A percentile compares a stretch with the other conserved stretches of the same genome.
Conservation (phyloP, 768 basidiomycete genomes). For the Suillus cothurnatus region DNA sequence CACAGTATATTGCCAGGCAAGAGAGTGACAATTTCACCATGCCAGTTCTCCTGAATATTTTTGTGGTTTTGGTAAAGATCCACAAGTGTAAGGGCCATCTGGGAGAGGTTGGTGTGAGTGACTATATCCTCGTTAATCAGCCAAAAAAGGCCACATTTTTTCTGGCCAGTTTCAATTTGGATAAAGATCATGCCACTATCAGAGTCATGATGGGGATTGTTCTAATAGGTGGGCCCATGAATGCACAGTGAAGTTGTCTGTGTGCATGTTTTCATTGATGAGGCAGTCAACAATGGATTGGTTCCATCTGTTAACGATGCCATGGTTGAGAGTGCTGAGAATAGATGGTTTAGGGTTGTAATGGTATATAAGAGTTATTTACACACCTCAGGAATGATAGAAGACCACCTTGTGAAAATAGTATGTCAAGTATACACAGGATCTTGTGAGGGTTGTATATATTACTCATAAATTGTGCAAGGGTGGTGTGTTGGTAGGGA, state of each 20-base stretch:
- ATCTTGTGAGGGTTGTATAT: not conserved
- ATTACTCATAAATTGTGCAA: not conserved
- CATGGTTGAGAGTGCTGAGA: not conserved
- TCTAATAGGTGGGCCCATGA: not conserved
- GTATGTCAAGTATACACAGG: not conserved
- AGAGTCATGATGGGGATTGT: too few species aligned
- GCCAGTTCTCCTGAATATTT: not conserved
- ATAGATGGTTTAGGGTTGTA: not conserved
- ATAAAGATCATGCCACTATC: too few species aligned
- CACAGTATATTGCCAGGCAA: not conserved
- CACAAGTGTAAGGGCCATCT: not conserved
- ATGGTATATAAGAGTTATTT: not conserved
- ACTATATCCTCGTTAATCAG: not conserved
- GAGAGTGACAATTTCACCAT: not conserved
- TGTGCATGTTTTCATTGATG: not conserved
- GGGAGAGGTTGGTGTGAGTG: not conserved
- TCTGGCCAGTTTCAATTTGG: too few species aligned
- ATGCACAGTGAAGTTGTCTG: not conserved
- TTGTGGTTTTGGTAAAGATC: not conserved
- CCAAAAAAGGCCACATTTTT: too few species aligned
- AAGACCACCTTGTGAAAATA: not conserved
- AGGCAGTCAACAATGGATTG: not conserved
- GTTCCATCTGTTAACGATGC: not conserved
- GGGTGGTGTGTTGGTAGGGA: not conserved
- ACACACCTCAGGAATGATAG: not conserved